Conservation (phyloP, 805 yeast genomes). For the Wickerhamiella lipophila region DNA sequence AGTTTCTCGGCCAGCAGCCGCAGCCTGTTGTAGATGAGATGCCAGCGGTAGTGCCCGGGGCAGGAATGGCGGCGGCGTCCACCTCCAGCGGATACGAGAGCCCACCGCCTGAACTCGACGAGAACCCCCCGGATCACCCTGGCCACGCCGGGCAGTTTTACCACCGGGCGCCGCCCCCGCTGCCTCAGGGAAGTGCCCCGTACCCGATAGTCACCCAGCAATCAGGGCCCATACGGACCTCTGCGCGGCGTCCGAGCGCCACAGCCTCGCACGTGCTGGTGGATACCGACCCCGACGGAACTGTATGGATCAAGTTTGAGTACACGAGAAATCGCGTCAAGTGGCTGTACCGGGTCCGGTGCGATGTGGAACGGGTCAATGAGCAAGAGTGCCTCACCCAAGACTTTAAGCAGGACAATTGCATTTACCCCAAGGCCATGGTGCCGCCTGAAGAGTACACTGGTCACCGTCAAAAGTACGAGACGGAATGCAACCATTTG, state of each 20-base stretch:
- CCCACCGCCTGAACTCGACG: neutral
- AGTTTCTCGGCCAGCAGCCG: neutral
- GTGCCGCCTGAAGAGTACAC: constrained; percentile 32
- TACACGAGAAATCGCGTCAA: constrained; percentile 27
- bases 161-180: neutral
- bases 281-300: constrained; percentile 14
- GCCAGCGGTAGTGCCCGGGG: neutral
- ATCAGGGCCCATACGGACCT: neutral
- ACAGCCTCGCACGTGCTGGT: constrained; percentile 7
- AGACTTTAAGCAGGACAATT: constrained; percentile 31
- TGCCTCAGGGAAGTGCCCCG: neutral
- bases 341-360: constrained; percentile 25
- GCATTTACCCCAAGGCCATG: constrained; percentile 40
- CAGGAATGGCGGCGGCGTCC: constrained; percentile 8
- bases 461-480: constrained; percentile 37
- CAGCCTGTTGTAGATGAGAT: neutral
- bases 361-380: constrained; percentile 27
- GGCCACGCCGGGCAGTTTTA: too few relatives aligned
- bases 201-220: neutral
- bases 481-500: constrained; percentile 36
- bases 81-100: neutral
- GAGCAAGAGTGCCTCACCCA: constrained; percentile 21
- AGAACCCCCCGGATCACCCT: too few relatives aligned
- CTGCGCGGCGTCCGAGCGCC: neutral
- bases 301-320: constrained; percentile 26